Evolutionary conservation across 352 stramenopile genomes (phyloP), one percentile per base, ranked within the genome.

Genomic region (Pythium angustatum): DNA sequence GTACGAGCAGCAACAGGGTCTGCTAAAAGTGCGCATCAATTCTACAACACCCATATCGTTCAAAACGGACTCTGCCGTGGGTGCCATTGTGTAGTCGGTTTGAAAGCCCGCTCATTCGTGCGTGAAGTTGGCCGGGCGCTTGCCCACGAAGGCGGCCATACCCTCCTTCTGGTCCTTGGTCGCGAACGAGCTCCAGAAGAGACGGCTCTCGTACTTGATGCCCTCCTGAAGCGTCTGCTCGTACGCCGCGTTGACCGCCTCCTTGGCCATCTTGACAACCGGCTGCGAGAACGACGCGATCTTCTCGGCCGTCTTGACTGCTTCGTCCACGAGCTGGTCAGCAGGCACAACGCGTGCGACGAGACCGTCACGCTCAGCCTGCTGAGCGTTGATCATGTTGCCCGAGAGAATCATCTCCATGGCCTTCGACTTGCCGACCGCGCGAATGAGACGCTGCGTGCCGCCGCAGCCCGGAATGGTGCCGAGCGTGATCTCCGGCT

Each of bases 401-500:
- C 96, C 97, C n/a, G 97, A 99, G 41, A 99, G 84, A 50, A 98
- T 88, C 92, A 99, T 98, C 70, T 99, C 90, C 97, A 99, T 99
- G 44, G 94, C 94, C 79, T 99, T 99, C 33, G 93, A 90, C 84
- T 99, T 99, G 65, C 97, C 97, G 56, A 99, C 87, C 2, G 96
- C 96, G 40, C 96, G 90, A 68, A 99, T 97, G 31, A 99, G 81
- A 38, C 97, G 81, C 84, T 99, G 97, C 0, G 97, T 99, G 44
- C 97, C 97, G 53, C 97, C 98, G 53, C 81, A 88, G 69, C 95
- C 94, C n/a, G 97, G 96, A 65, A 99, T 99, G 33, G 98, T 97
- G 40, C 97, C 97, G 17, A 99, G 84, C 61, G 95, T 98, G 71
- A 99, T 99, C 85, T 99, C 97, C 1, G 97, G 97, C 78, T 99